These are phyloP conservation scores for Coemansia sp. DNA, from an alignment of 192 early-diverging fungal genomes.

Conservation along the genomic window DNA sequence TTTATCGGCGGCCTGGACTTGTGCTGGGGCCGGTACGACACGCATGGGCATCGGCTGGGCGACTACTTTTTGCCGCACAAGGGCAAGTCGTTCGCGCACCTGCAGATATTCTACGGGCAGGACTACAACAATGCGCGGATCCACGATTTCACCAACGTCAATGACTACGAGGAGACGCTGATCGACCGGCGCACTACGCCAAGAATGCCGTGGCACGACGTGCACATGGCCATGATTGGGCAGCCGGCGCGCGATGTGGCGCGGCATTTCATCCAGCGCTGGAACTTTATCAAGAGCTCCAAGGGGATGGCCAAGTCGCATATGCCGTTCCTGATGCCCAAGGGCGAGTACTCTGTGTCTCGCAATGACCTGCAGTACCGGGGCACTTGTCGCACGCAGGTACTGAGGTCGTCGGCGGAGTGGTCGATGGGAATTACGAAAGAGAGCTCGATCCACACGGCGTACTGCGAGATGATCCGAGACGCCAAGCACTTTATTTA, in stretches of 20 bases:
- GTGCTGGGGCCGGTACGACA: conserved; percentile 88
- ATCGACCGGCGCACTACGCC: conserved; percentile 58
- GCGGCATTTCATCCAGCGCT: conserved; percentile 82
- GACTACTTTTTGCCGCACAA: conserved; percentile 64
- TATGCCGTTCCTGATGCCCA: conserved; percentile 69
- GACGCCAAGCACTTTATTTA: conserved; percentile 81
- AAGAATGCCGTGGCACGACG: conserved; percentile 91
- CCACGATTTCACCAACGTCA: conserved; percentile 70
- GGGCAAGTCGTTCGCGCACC: conserved; percentile 41
- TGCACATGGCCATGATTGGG: conserved; percentile 77
- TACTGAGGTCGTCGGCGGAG: conserved; percentile 65
- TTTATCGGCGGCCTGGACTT: conserved; percentile 87
- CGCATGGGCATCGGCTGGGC: conserved; percentile 70
- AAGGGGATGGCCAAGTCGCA: conserved; percentile 61
- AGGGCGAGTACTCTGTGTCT: conserved; percentile 62
- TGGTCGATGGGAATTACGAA: conserved; percentile 68
- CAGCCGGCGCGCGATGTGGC: conserved; percentile 78
- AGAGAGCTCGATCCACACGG: conserved; percentile 79
- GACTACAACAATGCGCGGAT: conserved; percentile 87
- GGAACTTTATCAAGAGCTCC: conserved; percentile 84
- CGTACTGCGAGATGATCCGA: conserved; percentile 72
- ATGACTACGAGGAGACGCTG: conserved; percentile 54
- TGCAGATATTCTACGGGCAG: conserved; percentile 67
- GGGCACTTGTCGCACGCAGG: conserved; percentile 66
- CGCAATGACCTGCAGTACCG: conserved; percentile 62